These are phyloP conservation scores for Pelargonium cotyledonis DNA, from an alignment of 441 rosid genomes.

Conservation along the genomic window DNA sequence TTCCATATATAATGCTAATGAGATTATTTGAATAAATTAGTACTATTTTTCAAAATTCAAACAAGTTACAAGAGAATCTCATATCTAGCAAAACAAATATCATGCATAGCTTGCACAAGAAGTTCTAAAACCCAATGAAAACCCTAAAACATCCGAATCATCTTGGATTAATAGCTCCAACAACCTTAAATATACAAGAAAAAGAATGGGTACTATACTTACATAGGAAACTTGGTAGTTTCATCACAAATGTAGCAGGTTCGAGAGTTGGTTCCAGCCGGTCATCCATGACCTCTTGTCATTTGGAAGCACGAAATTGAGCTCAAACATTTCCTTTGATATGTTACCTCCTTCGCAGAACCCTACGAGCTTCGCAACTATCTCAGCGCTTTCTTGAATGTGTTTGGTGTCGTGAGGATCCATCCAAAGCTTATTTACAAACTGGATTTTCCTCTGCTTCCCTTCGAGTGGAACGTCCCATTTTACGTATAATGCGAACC, in stretches of 20 bases:
- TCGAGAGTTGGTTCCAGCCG: constrained; percentile 90
- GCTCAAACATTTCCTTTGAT: constrained; percentile 98
- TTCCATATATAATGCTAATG: too few species aligned
- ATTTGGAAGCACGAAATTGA: constrained; percentile 73
- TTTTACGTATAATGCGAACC: constrained; percentile 68
- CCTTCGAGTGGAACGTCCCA: constrained; percentile 95
- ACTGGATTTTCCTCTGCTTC: constrained; percentile 87
- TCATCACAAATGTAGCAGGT: constrained; percentile 63
- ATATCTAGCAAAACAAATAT: neutral
- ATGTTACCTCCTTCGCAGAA: constrained; percentile 81
- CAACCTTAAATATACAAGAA: constrained; percentile 13
- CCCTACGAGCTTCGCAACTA: constrained; percentile 91
- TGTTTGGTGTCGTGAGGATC: constrained; percentile 82
- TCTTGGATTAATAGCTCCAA: too few species aligned
- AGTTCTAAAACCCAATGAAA: constrained; percentile 14
- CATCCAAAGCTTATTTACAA: constrained; percentile 89
- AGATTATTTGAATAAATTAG: too few species aligned
- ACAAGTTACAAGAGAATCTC: neutral
- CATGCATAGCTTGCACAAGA: constrained; percentile 23
- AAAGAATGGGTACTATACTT: constrained; percentile 18
- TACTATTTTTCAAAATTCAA: neutral
- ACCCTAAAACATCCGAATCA: neutral
- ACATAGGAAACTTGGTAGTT: constrained; percentile 11
- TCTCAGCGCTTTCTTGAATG: constrained; percentile 86
- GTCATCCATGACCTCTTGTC: constrained; percentile 83